Percentiles rank a stretch among this genome's conserved stretches.
These are phyloP conservation scores for Cardiospermum halicacabum DNA, from an alignment of 345 rosid genomes.

Conservation along the genomic window DNA sequence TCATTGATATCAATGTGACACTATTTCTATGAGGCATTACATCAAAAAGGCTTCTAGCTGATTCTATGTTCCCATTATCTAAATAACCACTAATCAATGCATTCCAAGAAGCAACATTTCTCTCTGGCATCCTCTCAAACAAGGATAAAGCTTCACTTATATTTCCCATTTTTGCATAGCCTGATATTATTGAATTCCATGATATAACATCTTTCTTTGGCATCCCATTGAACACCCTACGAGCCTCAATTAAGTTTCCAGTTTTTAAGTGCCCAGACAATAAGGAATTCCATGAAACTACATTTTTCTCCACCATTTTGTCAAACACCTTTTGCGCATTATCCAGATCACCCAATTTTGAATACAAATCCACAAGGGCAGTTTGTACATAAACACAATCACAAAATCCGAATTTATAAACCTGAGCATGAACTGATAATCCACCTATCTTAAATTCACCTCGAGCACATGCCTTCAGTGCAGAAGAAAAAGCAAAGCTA, in stretches of 20 bases:
- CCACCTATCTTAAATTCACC: constrained; percentile 31
- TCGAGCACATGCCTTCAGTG: constrained; percentile 55
- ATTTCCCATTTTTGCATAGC: constrained; percentile 46
- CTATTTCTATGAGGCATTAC: constrained; percentile 49
- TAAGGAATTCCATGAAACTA: constrained; percentile 72
- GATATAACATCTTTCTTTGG: constrained; percentile 56
- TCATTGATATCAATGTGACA: constrained; percentile 61
- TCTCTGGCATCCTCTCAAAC: constrained; percentile 56
- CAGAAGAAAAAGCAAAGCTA: constrained; percentile 58
- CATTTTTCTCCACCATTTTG: constrained; percentile 44
- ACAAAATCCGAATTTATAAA: constrained; percentile 42
- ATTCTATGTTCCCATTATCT: constrained; percentile 31
- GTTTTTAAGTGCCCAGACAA: constrained; percentile 49
- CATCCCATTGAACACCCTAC: constrained; percentile 43
- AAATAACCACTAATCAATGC: constrained; percentile 55
- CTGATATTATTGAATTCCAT: constrained; percentile 61
- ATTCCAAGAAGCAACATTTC: constrained; percentile 65
- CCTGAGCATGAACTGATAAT: constrained; percentile 46
- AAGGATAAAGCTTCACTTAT: constrained; percentile 39
- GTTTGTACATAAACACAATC: constrained; percentile 68
- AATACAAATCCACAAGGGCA: constrained; percentile 58
- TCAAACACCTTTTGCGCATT: constrained; percentile 50
- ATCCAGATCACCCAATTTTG: constrained; percentile 43
- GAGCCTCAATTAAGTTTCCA: constrained; percentile 38
- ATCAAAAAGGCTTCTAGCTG: constrained; percentile 48